These are phyloP conservation scores for Calophaca sinica DNA, from an alignment of 306 rosid genomes.

Conservation along the genomic window DNA sequence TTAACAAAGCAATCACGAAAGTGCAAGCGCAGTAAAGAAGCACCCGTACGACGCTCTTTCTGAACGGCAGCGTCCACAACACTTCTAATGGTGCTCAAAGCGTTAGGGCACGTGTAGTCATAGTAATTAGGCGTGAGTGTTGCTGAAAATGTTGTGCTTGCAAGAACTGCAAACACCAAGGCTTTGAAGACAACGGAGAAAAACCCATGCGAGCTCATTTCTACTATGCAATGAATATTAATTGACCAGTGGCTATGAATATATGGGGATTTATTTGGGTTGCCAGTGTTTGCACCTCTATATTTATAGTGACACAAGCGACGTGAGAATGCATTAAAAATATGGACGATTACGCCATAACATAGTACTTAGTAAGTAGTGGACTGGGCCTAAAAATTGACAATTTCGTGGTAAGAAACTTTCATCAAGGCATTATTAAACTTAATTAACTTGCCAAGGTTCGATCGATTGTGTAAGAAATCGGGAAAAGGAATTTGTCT, in stretches of 20 bases:
- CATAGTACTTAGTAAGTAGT: not conserved
- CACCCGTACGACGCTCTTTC: constrained; percentile 52
- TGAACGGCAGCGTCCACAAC: constrained; percentile 43
- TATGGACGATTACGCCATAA: not conserved
- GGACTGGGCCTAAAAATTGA: constrained; percentile 36
- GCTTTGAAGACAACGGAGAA: not conserved
- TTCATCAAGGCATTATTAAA: constrained; percentile 16
- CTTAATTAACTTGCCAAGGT: not conserved
- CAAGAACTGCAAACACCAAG: constrained; percentile 33
- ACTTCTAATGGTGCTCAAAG: constrained; percentile 42
- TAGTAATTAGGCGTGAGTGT: constrained; percentile 46
- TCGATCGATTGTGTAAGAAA: too few species aligned
- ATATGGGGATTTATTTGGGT: not conserved
- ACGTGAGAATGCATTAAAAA: not conserved
- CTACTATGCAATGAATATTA: not conserved
- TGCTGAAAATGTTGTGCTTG: constrained; percentile 39
- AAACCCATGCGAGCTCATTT: constrained; percentile 33
- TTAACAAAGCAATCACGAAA: constrained; percentile 65
- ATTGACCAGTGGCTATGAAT: too few species aligned
- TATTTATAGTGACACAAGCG: constrained; percentile 32
- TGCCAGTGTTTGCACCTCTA: constrained; percentile 1
- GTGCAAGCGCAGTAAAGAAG: constrained; percentile 55
- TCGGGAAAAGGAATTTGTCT: constrained; percentile 16
- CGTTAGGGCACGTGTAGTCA: constrained; percentile 47
- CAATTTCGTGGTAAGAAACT: constrained; percentile 36